Conservation (phyloP, 2,329 filamentous ascomycete genomes). For the Samsoniella hepiali region DNA sequence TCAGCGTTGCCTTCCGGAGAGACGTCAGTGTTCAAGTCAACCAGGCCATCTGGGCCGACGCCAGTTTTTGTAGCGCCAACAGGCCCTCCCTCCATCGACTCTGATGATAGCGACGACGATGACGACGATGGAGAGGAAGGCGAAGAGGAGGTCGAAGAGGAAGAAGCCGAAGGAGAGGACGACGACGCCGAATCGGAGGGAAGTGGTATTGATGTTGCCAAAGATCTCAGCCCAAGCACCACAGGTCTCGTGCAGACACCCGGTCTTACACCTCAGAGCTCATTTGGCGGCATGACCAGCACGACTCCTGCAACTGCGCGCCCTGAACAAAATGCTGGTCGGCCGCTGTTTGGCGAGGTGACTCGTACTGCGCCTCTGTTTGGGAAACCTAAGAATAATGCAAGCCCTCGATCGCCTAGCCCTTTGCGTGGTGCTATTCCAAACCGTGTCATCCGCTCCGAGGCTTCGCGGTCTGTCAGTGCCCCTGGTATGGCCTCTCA, state of each 20-base stretch:
- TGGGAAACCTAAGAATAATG: conserved; percentile 45
- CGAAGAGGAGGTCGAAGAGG: conserved; percentile 39
- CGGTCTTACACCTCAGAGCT: conserved; percentile 55
- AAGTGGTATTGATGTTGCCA: conserved; percentile 62
- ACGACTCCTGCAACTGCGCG: conserved; percentile 30
- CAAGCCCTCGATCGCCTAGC: conserved; percentile 70
- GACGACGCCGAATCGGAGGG: conserved; percentile 52
- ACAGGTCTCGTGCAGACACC: conserved; percentile 44
- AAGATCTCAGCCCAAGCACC: conserved; percentile 56
- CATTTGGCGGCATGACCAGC: conserved; percentile 51
- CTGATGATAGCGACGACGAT: conserved; percentile 29
- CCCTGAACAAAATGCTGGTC: conserved; percentile 42
- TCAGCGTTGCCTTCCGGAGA: neutral
- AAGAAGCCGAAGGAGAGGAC: conserved; percentile 42
- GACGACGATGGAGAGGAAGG: conserved; percentile 39
- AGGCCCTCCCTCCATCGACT: conserved; percentile 30
- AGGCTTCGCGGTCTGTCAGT: conserved; percentile 56
- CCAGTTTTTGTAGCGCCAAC: conserved; percentile 25
- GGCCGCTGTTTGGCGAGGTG: conserved; percentile 55
- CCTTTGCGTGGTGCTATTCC: conserved; percentile 61
- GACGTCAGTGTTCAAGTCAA: conserved; percentile 15
- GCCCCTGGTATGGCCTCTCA: conserved; percentile 58
- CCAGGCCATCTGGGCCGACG: conserved; percentile 7
- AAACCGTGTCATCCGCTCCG: conserved; percentile 45
- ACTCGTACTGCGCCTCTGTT: conserved; percentile 50